A percentile compares a stretch with the other conserved stretches of the same genome.
Conservation (phyloP, 2,329 filamentous ascomycete species). For the Fusarium acutatum region DNA sequence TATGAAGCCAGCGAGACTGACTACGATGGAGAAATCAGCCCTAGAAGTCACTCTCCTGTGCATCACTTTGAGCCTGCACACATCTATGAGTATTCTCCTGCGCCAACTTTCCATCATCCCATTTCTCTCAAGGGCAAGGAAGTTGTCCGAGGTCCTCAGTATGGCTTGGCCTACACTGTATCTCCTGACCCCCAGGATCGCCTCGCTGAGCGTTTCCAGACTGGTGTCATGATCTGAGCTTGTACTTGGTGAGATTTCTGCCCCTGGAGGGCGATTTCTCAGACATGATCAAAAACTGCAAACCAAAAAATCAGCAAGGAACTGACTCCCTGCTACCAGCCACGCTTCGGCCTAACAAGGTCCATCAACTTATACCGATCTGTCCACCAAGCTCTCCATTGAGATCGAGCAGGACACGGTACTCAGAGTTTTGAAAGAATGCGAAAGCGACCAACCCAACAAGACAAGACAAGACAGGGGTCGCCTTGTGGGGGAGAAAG, state of each 20-base stretch:
- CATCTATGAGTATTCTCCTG: conserved; percentile 15
- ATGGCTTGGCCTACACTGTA: conserved; percentile 48
- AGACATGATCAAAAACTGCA: conserved; percentile 50
- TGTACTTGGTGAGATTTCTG: conserved; percentile 22
- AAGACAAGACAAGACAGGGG: neutral
- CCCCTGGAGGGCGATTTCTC: conserved; percentile 50
- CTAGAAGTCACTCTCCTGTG: conserved; percentile 27
- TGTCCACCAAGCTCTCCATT: conserved; percentile 17
- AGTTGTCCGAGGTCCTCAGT: conserved; percentile 45
- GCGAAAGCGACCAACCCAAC: neutral
- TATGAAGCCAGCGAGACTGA: conserved; percentile 53
- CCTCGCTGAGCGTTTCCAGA: conserved; percentile 24
- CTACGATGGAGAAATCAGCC: conserved; percentile 31
- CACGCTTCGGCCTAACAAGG: neutral
- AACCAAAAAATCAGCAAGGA: neutral
- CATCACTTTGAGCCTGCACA: conserved; percentile 4
- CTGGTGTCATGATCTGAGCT: conserved; percentile 28
- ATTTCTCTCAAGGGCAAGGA: conserved; percentile 55
- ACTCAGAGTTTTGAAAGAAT: neutral
- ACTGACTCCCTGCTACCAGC: neutral
- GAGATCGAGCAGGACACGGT: conserved; percentile 22
- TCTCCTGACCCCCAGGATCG: conserved; percentile 50
- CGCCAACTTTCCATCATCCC: conserved; percentile 30
- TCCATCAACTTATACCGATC: neutral
- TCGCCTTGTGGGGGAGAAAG: neutral